phyloP scores from a whole-genome alignment of 2,329 filamentous ascomycete genomes.

The Diaporthe vexans region DNA sequence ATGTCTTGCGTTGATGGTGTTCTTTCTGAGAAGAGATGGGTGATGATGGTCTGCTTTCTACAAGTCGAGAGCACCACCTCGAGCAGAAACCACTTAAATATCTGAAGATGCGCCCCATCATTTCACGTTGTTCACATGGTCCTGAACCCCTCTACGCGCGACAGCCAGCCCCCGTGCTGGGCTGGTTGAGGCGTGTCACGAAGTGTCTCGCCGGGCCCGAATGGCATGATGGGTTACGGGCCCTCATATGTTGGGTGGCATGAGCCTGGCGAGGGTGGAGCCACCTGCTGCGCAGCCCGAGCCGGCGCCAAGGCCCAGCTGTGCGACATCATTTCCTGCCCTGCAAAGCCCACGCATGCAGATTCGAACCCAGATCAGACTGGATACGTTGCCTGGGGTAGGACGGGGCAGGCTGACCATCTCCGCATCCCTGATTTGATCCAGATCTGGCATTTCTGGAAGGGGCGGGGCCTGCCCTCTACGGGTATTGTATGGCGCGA shows the following conservation, averaged over 20 bases:
- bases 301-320: constrained; percentile 30
- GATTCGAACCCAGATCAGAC: constrained; percentile 5
- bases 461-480: constrained; percentile 22
- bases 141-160: neutral
- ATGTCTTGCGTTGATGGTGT: constrained; percentile 5
- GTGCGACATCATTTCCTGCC: constrained; percentile 33
- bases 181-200: constrained; percentile 21
- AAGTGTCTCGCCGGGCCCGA: constrained; percentile 18
- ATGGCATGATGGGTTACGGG: constrained; percentile 37
- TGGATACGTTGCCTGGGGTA: neutral
- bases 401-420: constrained; percentile 37
- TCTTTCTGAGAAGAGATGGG: constrained; percentile 19
- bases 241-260: constrained; percentile 39
- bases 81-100: constrained; percentile 40
- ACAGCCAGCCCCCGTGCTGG: neutral
- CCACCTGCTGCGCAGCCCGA: constrained; percentile 30
- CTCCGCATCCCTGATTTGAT: constrained; percentile 35
- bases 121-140: neutral
- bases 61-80: constrained; percentile 19
- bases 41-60: constrained; percentile 40
- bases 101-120: constrained; percentile 12
- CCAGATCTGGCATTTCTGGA: constrained; percentile 5
- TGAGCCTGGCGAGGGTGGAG: constrained; percentile 38
- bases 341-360: neutral
- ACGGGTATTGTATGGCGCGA: constrained; percentile 34